Base-by-base conservation (phyloP, 441 rosid species). In the Jatropha podagrica region DNA sequence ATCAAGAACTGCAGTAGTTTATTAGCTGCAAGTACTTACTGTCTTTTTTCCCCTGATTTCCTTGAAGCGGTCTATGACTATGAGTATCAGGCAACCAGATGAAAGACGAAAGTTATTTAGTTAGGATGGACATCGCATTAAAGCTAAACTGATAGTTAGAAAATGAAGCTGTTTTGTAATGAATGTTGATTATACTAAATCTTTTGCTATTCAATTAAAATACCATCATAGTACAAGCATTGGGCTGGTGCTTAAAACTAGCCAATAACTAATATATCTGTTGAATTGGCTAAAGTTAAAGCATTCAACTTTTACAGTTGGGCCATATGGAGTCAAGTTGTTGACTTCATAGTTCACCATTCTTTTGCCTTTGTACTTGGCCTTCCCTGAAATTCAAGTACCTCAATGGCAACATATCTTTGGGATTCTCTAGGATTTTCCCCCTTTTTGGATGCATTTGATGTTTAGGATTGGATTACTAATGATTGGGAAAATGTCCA, bases 321-420 rank as follows among this genome's bases (percentile, higher is more conserved):
- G 32, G 23, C 0, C 11, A 58, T n/a, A n/a, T 58, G 7, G 9
- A n/a, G 26, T 18, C 23, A 64, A 38, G 23, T 17, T 62, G 42
- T 65, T 4, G 8, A 27, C 41, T 61, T 5, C 40, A 5, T 48
- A 32, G 27, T 40, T 56, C 64, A 23, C 18, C 38, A 20, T 71
- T 20, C 49, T 56, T 71, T 56, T 9, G 20, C 64, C 13, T 20
- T 23, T 26, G 27, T 23, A 69, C 48, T 17, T 69, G 63, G 17
- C 62, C 15, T 54, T 46, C 18, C 51, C 40, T 41, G 55, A 71
- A 59, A 72, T 59, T 27, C 26, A 72, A 72, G 46, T 23, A 10
- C 37, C 40, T 13, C 56, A 44, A 17, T 32, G 13, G 5, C 3
- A 44, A 26, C 42, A 58, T 20, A 15, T 20, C 18, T 56, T 71